A percentile compares a stretch with the other conserved stretches of the same genome.
phyloP scores from a whole-genome alignment of 805 yeast genomes.

The Suhomyces sp. region DNA sequence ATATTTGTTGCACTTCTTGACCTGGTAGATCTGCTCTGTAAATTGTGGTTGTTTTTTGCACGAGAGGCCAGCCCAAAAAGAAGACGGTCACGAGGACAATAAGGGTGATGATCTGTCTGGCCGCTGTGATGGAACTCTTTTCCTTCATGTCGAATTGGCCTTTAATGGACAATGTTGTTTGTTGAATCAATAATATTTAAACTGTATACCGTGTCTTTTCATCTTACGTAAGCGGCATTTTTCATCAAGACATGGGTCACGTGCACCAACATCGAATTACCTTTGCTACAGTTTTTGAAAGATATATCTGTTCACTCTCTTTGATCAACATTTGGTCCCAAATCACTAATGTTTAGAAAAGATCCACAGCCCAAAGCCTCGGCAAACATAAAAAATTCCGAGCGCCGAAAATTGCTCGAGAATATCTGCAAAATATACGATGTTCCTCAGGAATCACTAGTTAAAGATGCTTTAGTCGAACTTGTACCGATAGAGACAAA shows the following conservation, averaged over 20 bases:
- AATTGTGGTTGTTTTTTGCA: slow-evolving; percentile 52
- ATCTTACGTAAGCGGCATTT: too few relatives aligned
- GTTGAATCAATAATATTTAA: too few relatives aligned
- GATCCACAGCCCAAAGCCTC: slow-evolving; percentile 59
- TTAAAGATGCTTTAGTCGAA: slow-evolving; percentile 40
- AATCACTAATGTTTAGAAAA: slow-evolving; percentile 26
- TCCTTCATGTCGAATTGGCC: slow-evolving; percentile 2
- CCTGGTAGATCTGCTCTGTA: slow-evolving; percentile 62
- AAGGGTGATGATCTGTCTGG: slow-evolving; percentile 11
- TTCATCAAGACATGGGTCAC: too few relatives aligned
- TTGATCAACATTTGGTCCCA: too few relatives aligned
- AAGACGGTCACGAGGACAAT: slow-evolving; percentile 18
- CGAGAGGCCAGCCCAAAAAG: slow-evolving; percentile 22
- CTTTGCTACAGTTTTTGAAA: too few relatives aligned
- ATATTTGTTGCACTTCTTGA: slow-evolving; percentile 35
- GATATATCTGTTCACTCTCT: too few relatives aligned
- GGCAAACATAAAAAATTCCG: slow-evolving; percentile 80
- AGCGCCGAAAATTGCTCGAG: slow-evolving; percentile 55
- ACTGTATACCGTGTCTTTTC: too few relatives aligned
- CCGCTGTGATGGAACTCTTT: slow-evolving; percentile 6
- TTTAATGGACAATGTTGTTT: too few relatives aligned
- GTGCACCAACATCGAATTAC: too few relatives aligned
- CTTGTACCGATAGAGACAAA: slow-evolving; percentile 57
- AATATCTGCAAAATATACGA: slow-evolving; percentile 43
- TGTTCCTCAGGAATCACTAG: slow-evolving; percentile 38